Evolutionary conservation across 495 filamentous ascomycete genomes (phyloP).

Genomic region (Podospora pseudocomata): DNA sequence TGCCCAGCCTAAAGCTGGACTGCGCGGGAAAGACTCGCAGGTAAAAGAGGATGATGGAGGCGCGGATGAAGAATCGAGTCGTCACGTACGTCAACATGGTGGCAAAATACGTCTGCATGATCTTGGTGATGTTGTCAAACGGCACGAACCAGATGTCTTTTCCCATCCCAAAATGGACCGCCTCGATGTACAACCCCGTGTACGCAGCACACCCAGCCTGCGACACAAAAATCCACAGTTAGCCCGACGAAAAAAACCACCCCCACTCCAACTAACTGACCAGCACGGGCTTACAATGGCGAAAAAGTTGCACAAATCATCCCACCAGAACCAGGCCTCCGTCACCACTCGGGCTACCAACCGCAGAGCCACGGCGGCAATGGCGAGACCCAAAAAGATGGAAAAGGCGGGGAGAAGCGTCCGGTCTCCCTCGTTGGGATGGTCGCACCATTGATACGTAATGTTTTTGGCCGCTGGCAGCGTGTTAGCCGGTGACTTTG

Average conservation of each 20-base stretch:
- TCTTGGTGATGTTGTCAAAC: conserved; percentile 41
- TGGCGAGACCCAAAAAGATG: conserved; percentile 25
- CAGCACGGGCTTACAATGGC: background rate
- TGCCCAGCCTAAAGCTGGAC: conserved; percentile 26
- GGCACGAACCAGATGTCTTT: conserved; percentile 48
- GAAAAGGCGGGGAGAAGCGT: conserved; percentile 19
- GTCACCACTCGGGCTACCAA: conserved; percentile 29
- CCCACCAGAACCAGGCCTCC: conserved; percentile 35
- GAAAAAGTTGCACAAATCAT: conserved; percentile 31
- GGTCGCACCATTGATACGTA: conserved; percentile 19
- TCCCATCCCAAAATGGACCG: conserved; percentile 41
- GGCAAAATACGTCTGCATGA: conserved; percentile 26
- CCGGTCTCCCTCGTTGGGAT: conserved; percentile 1
- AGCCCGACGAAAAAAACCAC: background rate
- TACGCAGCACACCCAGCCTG: conserved; percentile 19
- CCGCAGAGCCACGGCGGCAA: conserved; percentile 25
- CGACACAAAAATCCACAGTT: conserved; percentile 12
- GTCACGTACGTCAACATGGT: conserved; percentile 39
- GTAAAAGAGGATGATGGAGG: conserved; percentile 51
- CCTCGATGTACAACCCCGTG: conserved; percentile 25
- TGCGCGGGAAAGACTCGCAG: conserved; percentile 45
- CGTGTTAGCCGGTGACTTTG: background rate
- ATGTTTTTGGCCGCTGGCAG: conserved; percentile 25
- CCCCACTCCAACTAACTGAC: background rate
- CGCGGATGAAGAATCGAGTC: conserved; percentile 39